Evolutionary conservation across 805 yeast species (phyloP), one percentile per base, ranked within the genome.

Genomic region (Metschnikowia orientalis): DNA sequence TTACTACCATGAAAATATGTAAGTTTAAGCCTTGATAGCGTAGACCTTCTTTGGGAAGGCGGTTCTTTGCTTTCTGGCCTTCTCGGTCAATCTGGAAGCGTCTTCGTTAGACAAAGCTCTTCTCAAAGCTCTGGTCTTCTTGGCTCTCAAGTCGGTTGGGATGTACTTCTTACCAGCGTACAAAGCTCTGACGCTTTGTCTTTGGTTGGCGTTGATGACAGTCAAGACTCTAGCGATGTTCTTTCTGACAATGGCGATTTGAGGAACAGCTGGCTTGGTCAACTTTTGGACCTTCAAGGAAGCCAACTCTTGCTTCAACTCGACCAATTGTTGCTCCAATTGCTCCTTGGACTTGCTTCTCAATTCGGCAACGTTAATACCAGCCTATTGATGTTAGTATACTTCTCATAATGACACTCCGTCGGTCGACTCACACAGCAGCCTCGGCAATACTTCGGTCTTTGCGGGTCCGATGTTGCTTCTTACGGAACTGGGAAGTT

Each of bases 41-140:
- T 75, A 92, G 75, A 83, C 84, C 81, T 95, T 88, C 76, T 82
- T 89, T 69, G 99, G 97, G 95, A 81, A 88, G 72, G 97, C 95
- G 61, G 79, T 77, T 63, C 78, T 78, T 73, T 77, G 81, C 89
- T 92, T 92, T 73, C 77, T 78, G 67, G 89, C 87, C 79, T 84
- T 88, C 57, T 72, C 82, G 62, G 97, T 90, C 67, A 73, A 70
- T 67, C 73, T 73, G 58, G 77, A 62, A 67, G 85, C 81, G 77
- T 92, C 96, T 71, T 71, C 69, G 64, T 82, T 76, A 70, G 97
- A 79, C 66, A 92, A 79, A 66, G 81, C 79, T 80, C 97, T 85
- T 85, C 98, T 90, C 73, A 90, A 74, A 71, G 98, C 97, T 82
- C 97, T 90, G 73, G 99, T 92, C 84, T 92, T 86, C 90, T 92